A percentile compares a stretch with the other conserved stretches of the same genome.
Conservation (phyloP, 2,329 filamentous ascomycete genomes). For the Cladosporium austrohemisphaericum region DNA sequence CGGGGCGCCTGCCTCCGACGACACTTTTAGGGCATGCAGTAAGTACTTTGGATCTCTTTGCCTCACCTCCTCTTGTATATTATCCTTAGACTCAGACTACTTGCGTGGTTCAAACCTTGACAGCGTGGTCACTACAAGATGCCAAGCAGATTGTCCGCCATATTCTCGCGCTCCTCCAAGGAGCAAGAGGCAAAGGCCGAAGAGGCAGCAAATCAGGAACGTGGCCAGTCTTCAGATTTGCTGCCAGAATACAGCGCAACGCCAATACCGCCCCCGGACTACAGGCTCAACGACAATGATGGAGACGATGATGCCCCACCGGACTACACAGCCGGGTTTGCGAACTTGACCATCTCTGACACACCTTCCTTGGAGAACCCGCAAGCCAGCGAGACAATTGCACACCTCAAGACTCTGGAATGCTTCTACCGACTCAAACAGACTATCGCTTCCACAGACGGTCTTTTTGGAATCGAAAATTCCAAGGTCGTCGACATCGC, state of each 20-base stretch:
- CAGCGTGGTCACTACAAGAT: slow-evolving; percentile 18
- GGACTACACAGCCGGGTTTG: slow-evolving; percentile 29
- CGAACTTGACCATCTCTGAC: slow-evolving; percentile 31
- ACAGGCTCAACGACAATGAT: slow-evolving; percentile 22
- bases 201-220: slow-evolving; percentile 19
- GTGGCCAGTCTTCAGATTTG: slow-evolving; percentile 18
- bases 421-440: slow-evolving; percentile 66
- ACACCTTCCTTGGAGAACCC: slow-evolving; percentile 33
- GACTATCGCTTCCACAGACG: slow-evolving; percentile 61
- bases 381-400: slow-evolving; percentile 58
- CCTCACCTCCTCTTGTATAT: neutral
- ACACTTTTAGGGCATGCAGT: too few relatives aligned
- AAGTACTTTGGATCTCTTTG: neutral
- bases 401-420: slow-evolving; percentile 69
- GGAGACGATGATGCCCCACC: slow-evolving; percentile 23
- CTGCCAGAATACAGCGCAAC: slow-evolving; percentile 22
- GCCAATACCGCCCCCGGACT: slow-evolving; percentile 18
- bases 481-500: slow-evolving; percentile 31
- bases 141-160: slow-evolving; percentile 28
- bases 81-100: neutral
- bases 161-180: slow-evolving; percentile 26
- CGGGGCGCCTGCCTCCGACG: neutral
- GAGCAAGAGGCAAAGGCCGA: slow-evolving; percentile 30
- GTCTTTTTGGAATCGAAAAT: slow-evolving; percentile 59
- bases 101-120: too few relatives aligned